These are phyloP conservation scores for Cylindrodendrum hubeiense DNA, from an alignment of 2,329 filamentous ascomycete genomes.

Conservation along the genomic window DNA sequence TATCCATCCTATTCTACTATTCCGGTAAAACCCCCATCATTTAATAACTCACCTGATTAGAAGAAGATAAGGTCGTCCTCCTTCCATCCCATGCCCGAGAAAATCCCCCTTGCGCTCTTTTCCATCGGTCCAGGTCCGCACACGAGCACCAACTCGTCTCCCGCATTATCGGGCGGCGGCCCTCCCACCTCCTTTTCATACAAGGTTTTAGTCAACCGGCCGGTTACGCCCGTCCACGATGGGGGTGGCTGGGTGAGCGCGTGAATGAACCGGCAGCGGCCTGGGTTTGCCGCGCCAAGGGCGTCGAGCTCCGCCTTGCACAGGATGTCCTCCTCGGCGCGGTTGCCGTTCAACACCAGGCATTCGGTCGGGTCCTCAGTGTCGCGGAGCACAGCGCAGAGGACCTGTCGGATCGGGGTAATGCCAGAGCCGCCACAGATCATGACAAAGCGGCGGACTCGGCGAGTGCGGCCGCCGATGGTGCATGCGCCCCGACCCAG, in stretches of 20 bases:
- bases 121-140: slow-evolving; percentile 86
- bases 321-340: slow-evolving; percentile 84
- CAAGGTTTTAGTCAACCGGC: slow-evolving; percentile 74
- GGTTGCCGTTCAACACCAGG: slow-evolving; percentile 83
- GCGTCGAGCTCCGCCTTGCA: slow-evolving; percentile 79
- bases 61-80: slow-evolving; percentile 46
- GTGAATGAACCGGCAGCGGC: slow-evolving; percentile 75
- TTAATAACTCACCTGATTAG: slow-evolving; percentile 20
- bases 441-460: slow-evolving; percentile 81
- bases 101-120: slow-evolving; percentile 69
- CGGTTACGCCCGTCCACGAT: slow-evolving; percentile 76
- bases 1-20: neutral
- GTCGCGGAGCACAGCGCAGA: slow-evolving; percentile 74
- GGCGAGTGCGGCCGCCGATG: slow-evolving; percentile 68
- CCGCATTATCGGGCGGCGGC: slow-evolving; percentile 50
- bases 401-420: slow-evolving; percentile 90
- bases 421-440: slow-evolving; percentile 90
- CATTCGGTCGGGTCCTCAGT: slow-evolving; percentile 74
- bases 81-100: slow-evolving; percentile 73
- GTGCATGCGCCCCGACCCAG: slow-evolving; percentile 73
- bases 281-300: slow-evolving; percentile 65
- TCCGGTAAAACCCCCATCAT: neutral
- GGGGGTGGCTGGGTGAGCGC: slow-evolving; percentile 74
- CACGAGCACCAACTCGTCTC: slow-evolving; percentile 76
- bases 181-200: slow-evolving; percentile 68